Conservation (phyloP, 202 grass and related monocot species). For the Zoysia matrella region DNA sequence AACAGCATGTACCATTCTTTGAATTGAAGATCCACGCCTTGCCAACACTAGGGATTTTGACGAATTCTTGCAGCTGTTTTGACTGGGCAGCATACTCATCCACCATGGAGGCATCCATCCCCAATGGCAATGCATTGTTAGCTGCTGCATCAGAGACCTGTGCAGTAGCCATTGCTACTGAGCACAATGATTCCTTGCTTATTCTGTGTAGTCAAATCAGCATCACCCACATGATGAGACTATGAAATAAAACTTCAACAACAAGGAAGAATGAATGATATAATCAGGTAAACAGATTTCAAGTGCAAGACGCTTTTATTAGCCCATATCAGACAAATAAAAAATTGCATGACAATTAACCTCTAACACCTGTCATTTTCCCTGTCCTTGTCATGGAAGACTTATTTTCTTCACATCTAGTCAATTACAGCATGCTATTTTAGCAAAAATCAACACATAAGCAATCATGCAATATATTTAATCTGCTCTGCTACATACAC, state of each 20-base stretch:
- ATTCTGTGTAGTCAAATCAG: conserved; percentile 36
- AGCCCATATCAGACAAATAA: background rate
- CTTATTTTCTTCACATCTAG: background rate
- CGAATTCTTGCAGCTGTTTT: conserved; percentile 77
- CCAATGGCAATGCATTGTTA: conserved; percentile 65
- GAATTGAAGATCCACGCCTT: conserved; percentile 90
- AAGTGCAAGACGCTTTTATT: background rate
- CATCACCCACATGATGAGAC: conserved; percentile 25
- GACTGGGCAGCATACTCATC: conserved; percentile 83
- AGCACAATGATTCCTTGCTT: conserved; percentile 17
- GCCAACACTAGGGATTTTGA: conserved; percentile 67
- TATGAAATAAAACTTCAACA: conserved; percentile 2
- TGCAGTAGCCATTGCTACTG: conserved; percentile 41
- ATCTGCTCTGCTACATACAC: background rate
- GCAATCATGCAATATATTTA: background rate
- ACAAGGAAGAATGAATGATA: background rate
- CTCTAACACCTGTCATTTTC: background rate
- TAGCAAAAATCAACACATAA: background rate
- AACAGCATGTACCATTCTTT: conserved; percentile 55
- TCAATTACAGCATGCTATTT: background rate
- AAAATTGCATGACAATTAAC: background rate
- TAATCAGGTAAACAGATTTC: background rate
- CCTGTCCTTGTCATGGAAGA: background rate
- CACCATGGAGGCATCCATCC: conserved; percentile 56
- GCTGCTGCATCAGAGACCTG: conserved; percentile 33